These are phyloP conservation scores for Calonectria honghensis DNA, from an alignment of 2,329 filamentous ascomycete genomes.

Conservation along the genomic window DNA sequence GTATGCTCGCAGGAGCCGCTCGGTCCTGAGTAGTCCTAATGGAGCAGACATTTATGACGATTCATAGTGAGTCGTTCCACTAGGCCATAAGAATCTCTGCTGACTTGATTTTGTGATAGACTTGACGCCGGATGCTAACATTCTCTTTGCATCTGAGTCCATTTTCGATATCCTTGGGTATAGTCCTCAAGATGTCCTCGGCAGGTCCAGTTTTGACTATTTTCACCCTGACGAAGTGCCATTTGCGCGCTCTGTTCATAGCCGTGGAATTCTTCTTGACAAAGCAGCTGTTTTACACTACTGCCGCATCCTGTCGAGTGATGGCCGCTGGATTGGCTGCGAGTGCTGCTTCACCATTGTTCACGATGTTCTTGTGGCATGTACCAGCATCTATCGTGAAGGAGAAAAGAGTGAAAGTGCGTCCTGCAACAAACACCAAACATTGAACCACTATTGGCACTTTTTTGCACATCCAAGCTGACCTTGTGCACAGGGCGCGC, in stretches of 20 bases:
- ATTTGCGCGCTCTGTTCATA: slow-evolving; percentile 83
- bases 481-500: slow-evolving; percentile 77
- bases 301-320: slow-evolving; percentile 80
- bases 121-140: slow-evolving; percentile 83
- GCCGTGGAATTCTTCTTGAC: slow-evolving; percentile 83
- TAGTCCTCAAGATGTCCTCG: slow-evolving; percentile 83
- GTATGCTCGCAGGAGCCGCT: slow-evolving; percentile 38
- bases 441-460: background rate
- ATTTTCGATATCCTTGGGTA: slow-evolving; percentile 90
- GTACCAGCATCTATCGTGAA: slow-evolving; percentile 84
- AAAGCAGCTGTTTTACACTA: slow-evolving; percentile 91
- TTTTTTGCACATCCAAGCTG: slow-evolving; percentile 28
- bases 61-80: slow-evolving; percentile 80
- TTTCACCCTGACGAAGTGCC: slow-evolving; percentile 89
- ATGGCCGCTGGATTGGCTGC: slow-evolving; percentile 84
- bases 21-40: slow-evolving; percentile 63
- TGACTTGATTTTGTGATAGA: slow-evolving; percentile 68
- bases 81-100: background rate
- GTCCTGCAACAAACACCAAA: slow-evolving; percentile 58
- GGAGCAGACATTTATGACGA: slow-evolving; percentile 94
- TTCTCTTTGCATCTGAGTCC: slow-evolving; percentile 89
- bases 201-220: slow-evolving; percentile 88
- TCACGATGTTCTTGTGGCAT: slow-evolving; percentile 90
- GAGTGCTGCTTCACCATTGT: slow-evolving; percentile 94
- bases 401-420: slow-evolving; percentile 84